Evolutionary conservation across 2,329 filamentous ascomycete species (phyloP), one percentile per base, ranked within the genome.

Genomic region (Diaporthe eres): DNA sequence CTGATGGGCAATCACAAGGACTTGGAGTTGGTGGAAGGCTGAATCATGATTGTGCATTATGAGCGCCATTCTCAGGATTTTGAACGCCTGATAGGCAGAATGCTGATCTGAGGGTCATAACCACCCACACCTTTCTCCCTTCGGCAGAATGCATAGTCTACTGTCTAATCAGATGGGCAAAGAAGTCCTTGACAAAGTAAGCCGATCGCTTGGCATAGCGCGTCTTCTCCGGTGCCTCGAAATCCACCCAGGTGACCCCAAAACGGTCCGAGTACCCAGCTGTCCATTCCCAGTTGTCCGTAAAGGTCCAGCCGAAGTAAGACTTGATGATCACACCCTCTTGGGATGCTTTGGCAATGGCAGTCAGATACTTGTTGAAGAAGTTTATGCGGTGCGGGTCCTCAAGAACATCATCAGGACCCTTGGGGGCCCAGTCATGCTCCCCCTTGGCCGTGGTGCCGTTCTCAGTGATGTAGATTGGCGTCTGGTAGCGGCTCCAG

Each of bases 201-300:
- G 81, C 81, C 5, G 81, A 83, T 37, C 80, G 75, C 77, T 85
- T 85, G 1, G 84, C 80, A 77, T 82, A 83, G 65, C 84, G 79
- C 71, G 81, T 83, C 77, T 82, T 84, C 47, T 83, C 80, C 0
- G 79, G 78, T 15, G 80, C 82, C 31, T 84, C 80, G 72, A 84
- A 86, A 72, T 86, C 84, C 7, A 86, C 80, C 83, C 84, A 87
- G 0, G 83, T 85, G 12, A 82, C 82, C 0, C 85, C 85, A 55
- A 86, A 86, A 1, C 85, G 79, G 74, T 85, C 84, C 0, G 81
- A 83, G 72, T 80, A 86, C 0, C 85, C 85, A 1, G 83, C 83
- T n/a, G 84, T 82, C 85, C 85, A 86, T 75, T 86, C 83, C 84
- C 85, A 86, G n/a, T 86, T 86, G 71, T 86, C 85, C 0, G 82